phyloP scores from a whole-genome alignment of 2,329 filamentous ascomycete genomes.

The Aspergillus brasiliensis region DNA sequence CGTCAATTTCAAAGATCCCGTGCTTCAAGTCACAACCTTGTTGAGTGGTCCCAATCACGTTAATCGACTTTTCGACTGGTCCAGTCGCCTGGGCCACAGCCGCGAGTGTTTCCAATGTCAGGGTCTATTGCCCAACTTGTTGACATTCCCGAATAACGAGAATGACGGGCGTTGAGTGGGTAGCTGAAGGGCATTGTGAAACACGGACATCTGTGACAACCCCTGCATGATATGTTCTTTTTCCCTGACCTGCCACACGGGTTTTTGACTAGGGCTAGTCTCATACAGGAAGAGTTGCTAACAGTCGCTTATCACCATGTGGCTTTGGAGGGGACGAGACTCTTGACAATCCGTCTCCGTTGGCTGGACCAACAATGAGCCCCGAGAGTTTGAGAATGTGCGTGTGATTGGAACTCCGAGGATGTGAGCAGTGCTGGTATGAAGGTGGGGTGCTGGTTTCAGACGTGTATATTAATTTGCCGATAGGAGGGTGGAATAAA shows the following conservation, averaged over 20 bases:
- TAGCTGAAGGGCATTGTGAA: not conserved
- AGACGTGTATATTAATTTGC: constrained; percentile 3
- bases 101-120: not conserved
- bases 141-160: not conserved
- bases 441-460: not conserved
- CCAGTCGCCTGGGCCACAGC: not conserved
- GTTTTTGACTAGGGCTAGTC: not conserved
- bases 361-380: not conserved
- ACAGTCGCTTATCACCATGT: not conserved
- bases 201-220: not conserved
- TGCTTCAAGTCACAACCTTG: not conserved
- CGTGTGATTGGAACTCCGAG: not conserved
- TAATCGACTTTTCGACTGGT: not conserved
- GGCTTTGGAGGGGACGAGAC: not conserved
- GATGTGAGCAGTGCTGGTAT: not conserved
- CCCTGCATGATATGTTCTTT: not conserved
- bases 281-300: not conserved
- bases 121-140: not conserved
- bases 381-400: too few species aligned
- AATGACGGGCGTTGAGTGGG: not conserved
- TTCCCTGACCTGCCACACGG: not conserved
- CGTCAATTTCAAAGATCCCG: not conserved
- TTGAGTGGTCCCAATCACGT: not conserved
- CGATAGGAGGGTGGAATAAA: constrained; percentile 1
- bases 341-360: not conserved